Base-by-base conservation (phyloP, 768 basidiomycete species). In the Leccinum boreale region DNA sequence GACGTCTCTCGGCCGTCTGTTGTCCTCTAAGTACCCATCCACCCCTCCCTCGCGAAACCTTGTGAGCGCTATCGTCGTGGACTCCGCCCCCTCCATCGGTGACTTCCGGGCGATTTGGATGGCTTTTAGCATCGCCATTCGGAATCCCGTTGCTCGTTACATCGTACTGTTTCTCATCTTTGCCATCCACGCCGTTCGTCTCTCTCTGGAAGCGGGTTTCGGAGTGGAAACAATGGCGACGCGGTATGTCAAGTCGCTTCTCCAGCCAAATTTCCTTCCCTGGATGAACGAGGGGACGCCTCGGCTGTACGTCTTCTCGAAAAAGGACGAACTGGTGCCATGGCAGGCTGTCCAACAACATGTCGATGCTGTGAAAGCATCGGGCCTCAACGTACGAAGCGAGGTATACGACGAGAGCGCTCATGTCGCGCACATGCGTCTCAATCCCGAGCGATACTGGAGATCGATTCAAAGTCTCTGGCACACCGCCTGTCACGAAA, bases 301-400 rank as follows among this genome's bases (percentile, higher is more conserved):
- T 0, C 62, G 77, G 11, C 39, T 77, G 31, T 77, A 77, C 45
- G 36, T 77, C 19, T 77, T 68, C 58, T 77, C 74, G 10, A 63
- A 61, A 47, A 65, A 58, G 14, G 75, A 77, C 42, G 50, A 53
- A 33, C 15, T 74, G 7, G 66, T 77, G 17, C 72, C 69, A 4
- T 68, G 66, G 61, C 3, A 58, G 42, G 64, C 59, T 3, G 65
- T 77, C 7, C 61, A 68, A 42, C 44, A 50, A 15, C 70, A 77
- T 52, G 64, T 62, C 0, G 61, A 67, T 21, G 50, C 53, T 3
- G 70, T 72, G n/a, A 64, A 57, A 53, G 23, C 44, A 28, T 39
- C 19, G 1, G 73, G 74, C 1, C 52, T 70, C n/a, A 50, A 67
- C 21, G 70, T 72, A 6, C 61, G 39, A 12, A 65, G 62, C 15